Conservation (phyloP, 345 rosid species). For the Ceriops tagal region DNA sequence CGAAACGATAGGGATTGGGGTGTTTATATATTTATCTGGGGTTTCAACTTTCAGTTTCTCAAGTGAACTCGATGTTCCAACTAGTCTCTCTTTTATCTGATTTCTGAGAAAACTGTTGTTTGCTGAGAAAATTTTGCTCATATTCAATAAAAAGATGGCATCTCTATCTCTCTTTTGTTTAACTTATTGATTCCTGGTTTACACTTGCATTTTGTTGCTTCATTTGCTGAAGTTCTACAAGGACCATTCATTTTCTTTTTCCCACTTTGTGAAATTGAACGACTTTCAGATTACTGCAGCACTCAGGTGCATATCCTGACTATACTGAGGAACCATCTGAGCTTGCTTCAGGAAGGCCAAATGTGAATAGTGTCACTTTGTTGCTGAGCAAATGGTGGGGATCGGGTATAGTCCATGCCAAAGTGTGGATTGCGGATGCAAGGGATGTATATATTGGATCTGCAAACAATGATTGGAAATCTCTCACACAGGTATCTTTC, state of each 20-base stretch:
- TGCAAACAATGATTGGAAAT: conserved; percentile 93
- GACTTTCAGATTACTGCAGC: conserved; percentile 58
- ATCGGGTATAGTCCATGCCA: conserved; percentile 79
- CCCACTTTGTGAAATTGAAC: conserved; percentile 7
- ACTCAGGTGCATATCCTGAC: conserved; percentile 74
- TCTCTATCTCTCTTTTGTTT: no score
- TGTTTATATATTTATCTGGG: no score
- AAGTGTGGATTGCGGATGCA: conserved; percentile 80
- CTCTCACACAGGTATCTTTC: conserved; percentile 71
- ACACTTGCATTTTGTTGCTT: no score
- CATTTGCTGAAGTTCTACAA: neutral
- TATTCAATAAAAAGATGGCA: no score
- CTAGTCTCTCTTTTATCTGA: no score
- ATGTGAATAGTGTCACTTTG: conserved; percentile 59
- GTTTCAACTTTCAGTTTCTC: no score
- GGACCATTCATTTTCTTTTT: neutral
- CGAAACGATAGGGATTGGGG: neutral
- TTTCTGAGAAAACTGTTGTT: no score
- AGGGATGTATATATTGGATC: conserved; percentile 79
- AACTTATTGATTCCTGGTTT: no score
- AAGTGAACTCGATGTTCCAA: no score
- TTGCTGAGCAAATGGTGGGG: conserved; percentile 77
- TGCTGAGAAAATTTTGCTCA: no score
- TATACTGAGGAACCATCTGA: conserved; percentile 58
- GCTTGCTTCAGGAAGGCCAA: conserved; percentile 67